phyloP scores from a whole-genome alignment of 257 asterid species.

The Ligustrum vulgare region DNA sequence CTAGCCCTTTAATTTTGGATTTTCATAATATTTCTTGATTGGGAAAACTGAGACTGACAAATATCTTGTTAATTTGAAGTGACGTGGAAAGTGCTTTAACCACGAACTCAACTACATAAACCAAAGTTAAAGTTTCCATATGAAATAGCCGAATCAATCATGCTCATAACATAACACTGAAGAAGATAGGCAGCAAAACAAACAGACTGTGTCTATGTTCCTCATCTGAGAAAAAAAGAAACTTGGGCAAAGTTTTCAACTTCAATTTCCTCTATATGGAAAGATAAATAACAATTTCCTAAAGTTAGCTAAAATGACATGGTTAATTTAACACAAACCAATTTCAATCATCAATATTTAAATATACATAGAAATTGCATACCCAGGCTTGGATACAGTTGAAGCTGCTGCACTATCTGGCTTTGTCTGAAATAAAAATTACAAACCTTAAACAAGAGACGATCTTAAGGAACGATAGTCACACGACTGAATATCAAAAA shows the following conservation, averaged over 20 bases:
- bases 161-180: background rate
- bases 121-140: background rate
- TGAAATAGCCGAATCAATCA: background rate
- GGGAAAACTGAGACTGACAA: background rate
- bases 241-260: background rate
- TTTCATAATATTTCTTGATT: too few species aligned
- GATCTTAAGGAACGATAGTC: background rate
- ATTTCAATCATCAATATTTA: background rate
- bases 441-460: constrained; percentile 1
- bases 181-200: background rate
- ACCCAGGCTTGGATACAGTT: constrained; percentile 66
- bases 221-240: background rate
- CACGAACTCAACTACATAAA: background rate
- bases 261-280: background rate
- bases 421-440: constrained; percentile 39
- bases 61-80: background rate
- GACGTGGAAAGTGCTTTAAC: background rate
- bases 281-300: background rate
- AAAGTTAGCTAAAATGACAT: background rate
- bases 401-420: constrained; percentile 43
- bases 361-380: constrained; percentile 1
- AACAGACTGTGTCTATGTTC: background rate
- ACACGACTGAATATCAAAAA: background rate
- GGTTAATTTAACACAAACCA: background rate
- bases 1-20: too few species aligned